Conservation (phyloP, 164 flowering plant genomes). For the Macadamia integrifolia region DNA sequence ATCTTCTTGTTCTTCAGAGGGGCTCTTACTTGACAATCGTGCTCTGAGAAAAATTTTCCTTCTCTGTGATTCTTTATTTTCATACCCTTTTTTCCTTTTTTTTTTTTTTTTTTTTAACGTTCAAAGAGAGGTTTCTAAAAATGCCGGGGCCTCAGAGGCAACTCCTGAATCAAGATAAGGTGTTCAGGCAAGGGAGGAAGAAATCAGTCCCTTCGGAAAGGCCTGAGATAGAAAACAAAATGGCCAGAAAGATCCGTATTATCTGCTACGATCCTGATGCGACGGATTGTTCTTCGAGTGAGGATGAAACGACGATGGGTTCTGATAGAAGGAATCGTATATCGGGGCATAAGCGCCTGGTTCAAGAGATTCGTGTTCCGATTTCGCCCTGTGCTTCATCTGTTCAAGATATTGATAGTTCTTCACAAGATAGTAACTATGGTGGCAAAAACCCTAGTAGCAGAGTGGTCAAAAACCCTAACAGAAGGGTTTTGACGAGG, state of each 20-base stretch:
- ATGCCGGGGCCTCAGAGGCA: slow-evolving; percentile 36
- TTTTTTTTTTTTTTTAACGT: background rate
- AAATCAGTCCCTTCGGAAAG: slow-evolving; percentile 3
- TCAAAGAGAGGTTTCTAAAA: background rate
- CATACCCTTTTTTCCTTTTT: slow-evolving; percentile 7
- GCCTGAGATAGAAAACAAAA: slow-evolving; percentile 2
- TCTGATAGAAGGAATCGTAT: background rate
- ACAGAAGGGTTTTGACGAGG: slow-evolving; percentile 19
- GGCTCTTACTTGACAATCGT: slow-evolving; percentile 39
- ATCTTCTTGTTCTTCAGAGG: slow-evolving; percentile 66
- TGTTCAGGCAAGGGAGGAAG: slow-evolving; percentile 21
- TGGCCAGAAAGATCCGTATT: slow-evolving; percentile 50
- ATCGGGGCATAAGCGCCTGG: slow-evolving; percentile 25
- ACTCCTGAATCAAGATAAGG: slow-evolving; percentile 16
- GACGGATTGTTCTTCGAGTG: slow-evolving; percentile 67
- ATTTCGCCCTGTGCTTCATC: background rate
- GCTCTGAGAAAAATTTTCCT: slow-evolving; percentile 6
- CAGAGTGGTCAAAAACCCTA: slow-evolving; percentile 13
- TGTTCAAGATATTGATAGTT: slow-evolving; percentile 34
- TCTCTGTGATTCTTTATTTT: slow-evolving; percentile 6
- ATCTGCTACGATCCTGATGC: slow-evolving; percentile 69
- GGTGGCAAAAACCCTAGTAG: slow-evolving; percentile 12
- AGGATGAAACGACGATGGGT: slow-evolving; percentile 34
- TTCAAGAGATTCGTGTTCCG: slow-evolving; percentile 48
- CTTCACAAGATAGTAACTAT: slow-evolving; percentile 43